Percentiles rank a stretch among this genome's conserved stretches.
These are phyloP conservation scores for Chlorella vulgaris DNA, from an alignment of 139 green algal species.

Conservation along the genomic window DNA sequence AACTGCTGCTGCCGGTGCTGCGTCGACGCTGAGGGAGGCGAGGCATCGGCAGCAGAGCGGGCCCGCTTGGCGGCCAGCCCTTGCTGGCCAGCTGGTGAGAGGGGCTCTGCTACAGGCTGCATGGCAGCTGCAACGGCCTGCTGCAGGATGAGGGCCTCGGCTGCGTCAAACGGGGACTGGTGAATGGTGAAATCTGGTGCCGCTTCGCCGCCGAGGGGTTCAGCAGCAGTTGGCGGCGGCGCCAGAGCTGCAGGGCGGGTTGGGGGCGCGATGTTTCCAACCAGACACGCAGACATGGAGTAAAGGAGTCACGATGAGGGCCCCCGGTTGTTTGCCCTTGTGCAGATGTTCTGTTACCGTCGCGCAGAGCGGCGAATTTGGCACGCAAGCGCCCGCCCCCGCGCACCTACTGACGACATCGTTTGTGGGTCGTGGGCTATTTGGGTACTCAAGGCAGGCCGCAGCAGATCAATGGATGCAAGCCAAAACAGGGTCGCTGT, in stretches of 20 bases:
- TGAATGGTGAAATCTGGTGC: not conserved
- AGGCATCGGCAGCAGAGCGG: not conserved
- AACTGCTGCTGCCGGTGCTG: not conserved
- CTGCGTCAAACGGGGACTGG: constrained; percentile 7
- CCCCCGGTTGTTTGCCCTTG: no score
- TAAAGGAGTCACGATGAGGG: no score
- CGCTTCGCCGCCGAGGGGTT: not conserved
- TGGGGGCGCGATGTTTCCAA: no score
- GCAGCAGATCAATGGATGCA: no score
- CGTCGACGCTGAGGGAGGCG: not conserved
- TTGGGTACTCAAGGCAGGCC: no score
- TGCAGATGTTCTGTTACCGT: no score
- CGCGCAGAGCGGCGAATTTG: no score
- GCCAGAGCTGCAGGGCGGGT: not conserved
- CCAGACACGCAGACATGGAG: no score
- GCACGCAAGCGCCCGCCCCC: no score
- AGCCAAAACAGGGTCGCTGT: no score
- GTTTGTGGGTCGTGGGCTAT: no score
- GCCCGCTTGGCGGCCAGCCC: not conserved
- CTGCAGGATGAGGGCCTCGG: not conserved
- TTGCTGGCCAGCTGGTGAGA: not conserved
- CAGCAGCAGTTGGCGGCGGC: not conserved
- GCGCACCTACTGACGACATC: no score
- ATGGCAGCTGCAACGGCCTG: not conserved
- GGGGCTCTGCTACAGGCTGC: not conserved